phyloP scores from a whole-genome alignment of 768 basidiomycete species.

The Hygrocybe punicea region DNA sequence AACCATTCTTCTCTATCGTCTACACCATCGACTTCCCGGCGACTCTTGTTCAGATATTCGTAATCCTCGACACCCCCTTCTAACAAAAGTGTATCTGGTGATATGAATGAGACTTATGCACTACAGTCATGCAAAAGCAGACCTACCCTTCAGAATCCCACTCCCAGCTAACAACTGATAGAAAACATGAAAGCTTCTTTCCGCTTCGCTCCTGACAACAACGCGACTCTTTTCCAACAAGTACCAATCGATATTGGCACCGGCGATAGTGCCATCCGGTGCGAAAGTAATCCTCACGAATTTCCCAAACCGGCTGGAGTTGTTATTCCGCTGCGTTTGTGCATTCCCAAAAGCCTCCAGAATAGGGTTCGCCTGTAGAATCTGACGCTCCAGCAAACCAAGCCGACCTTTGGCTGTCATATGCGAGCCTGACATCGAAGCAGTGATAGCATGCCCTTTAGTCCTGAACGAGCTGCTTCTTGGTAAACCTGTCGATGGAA shows the following conservation, averaged over 20 bases:
- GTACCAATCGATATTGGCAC: conserved; percentile 99
- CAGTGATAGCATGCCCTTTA: conserved; percentile 47
- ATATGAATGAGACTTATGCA: conserved; percentile 5
- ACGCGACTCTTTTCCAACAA: conserved; percentile 96
- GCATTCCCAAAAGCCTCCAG: conserved; percentile 98
- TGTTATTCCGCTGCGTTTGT: conserved; percentile 97
- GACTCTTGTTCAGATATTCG: conserved; percentile 86
- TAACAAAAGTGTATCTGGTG: conserved; percentile 67
- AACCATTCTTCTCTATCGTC: conserved; percentile 90
- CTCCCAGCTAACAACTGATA: conserved; percentile 89
- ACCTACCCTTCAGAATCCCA: conserved; percentile 60
- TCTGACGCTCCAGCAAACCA: conserved; percentile 91
- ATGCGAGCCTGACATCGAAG: conserved; percentile 42
- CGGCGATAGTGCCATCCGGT: conserved; percentile 89
- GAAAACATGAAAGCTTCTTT: conserved; percentile 95
- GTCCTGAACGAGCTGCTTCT: conserved; percentile 56
- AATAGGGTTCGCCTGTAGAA: conserved; percentile 95
- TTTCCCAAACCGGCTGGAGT: conserved; percentile 98
- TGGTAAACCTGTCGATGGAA: conserved; percentile 67
- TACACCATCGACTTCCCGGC: conserved; percentile 91
- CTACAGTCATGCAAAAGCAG: not conserved
- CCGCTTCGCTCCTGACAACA: conserved; percentile 79
- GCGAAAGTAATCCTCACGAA: conserved; percentile 96
- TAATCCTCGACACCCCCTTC: conserved; percentile 75
- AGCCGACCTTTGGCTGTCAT: conserved; percentile 68